phyloP scores from a whole-genome alignment of 176 grass and related monocot genomes.

The Juncus inflexus region DNA sequence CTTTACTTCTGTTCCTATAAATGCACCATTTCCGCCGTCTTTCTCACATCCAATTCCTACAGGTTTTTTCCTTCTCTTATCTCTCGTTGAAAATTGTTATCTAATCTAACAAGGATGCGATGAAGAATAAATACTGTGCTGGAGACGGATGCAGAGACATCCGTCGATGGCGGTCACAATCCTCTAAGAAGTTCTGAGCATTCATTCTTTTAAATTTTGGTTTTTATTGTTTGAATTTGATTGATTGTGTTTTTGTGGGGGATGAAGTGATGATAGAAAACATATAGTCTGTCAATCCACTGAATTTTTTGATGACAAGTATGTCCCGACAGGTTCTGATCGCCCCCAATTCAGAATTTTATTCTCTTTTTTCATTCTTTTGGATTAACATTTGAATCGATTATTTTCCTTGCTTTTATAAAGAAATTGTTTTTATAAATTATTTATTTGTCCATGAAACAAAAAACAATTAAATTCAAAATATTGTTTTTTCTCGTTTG shows the following conservation, averaged over 20 bases:
- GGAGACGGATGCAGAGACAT: slow-evolving; percentile 27
- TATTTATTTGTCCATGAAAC: too few species aligned
- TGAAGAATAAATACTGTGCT: slow-evolving; percentile 66
- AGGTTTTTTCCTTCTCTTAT: not conserved
- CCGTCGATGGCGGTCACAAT: slow-evolving; percentile 56
- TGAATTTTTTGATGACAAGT: slow-evolving; percentile 64
- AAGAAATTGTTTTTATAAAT: too few species aligned
- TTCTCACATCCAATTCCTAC: too few species aligned
- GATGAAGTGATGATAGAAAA: slow-evolving; percentile 62
- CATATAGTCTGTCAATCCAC: slow-evolving; percentile 85
- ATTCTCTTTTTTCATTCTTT: not conserved
- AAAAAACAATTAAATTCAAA: too few species aligned
- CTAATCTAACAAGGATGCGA: slow-evolving; percentile 10
- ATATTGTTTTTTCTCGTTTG: not conserved
- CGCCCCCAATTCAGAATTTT: not conserved
- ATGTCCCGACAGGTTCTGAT: slow-evolving; percentile 83
- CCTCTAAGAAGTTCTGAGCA: slow-evolving; percentile 99
- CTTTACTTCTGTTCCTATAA: too few species aligned
- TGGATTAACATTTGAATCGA: too few species aligned
- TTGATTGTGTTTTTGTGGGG: not conserved
- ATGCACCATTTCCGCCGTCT: too few species aligned
- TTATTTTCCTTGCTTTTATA: too few species aligned
- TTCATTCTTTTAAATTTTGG: not conserved
- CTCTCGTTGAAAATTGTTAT: too few species aligned
- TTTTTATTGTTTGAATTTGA: not conserved